Evolutionary conservation across 192 early-diverging fungal species (phyloP), one percentile per base, ranked within the genome.

Genomic region (Allomyces macrogynus): DNA sequence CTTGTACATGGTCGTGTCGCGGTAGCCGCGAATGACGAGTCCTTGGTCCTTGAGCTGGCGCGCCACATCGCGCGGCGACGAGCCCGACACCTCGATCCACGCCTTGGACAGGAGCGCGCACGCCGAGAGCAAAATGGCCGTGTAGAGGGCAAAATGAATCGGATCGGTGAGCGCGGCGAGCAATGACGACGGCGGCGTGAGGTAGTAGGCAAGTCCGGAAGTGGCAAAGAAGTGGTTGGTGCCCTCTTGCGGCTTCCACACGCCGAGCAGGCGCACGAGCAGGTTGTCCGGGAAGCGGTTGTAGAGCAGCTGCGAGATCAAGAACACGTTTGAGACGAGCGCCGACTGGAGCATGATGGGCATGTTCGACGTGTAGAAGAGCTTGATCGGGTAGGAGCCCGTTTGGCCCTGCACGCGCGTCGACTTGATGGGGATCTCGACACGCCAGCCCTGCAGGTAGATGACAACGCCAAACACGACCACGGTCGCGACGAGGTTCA

Each of bases 321-420:
- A 89, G 76, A 95, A 99, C 65, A 95, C 80, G 70, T 99, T 90
- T 64, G 92, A 95, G 44, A 91, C 87, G 67, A 99, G 78, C 60
- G 97, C 92, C 32, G 93, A 97, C 78, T 97, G 94, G 62, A 79
- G 75, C 81, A 79, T 85, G 73, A 79, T 81, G 62, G 82, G 87
- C 97, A 99, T 98, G 82, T 97, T 99, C 70, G 93, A 97, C 43
- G 97, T 99, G 84, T 99, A 99, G 78, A 99, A 97, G 60, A 99
- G 80, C 84, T 99, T 99, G 86, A 99, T 84, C 63, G 97, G 97
- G 81, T 94, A 99, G 67, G 92, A 83, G 25, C 95, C 93, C 69
- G 90, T 90, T 75, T 99, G 97, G 61, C 97, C 97, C 76, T 95
- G 92, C 78, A 89, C 84, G 60, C 85, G 78, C 67, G 87, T 89